Conservation (phyloP, 441 rosid species). For the Populus hybrid region DNA sequence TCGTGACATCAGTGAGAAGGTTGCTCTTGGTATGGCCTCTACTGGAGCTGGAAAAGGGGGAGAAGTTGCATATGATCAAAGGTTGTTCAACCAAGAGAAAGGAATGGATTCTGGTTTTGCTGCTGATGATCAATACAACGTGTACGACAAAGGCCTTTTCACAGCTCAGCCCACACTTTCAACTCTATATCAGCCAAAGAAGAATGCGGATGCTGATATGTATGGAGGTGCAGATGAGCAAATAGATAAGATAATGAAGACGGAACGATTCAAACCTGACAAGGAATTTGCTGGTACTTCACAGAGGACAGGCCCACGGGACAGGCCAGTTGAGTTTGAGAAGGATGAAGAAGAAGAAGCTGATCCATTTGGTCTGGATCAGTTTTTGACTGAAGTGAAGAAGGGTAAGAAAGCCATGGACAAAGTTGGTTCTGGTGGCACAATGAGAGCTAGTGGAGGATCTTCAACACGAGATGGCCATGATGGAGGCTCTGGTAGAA, state of each 20-base stretch:
- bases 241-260: constrained; percentile 74
- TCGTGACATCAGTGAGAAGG: constrained; percentile 38
- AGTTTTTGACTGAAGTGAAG: constrained; percentile 75
- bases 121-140: no score
- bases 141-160: no score
- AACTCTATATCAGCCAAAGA: constrained; percentile 58
- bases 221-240: constrained; percentile 91
- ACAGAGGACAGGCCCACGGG: constrained; percentile 70
- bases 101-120: no score
- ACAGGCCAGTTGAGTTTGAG: constrained; percentile 84
- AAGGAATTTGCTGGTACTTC: constrained; percentile 79
- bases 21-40: no score
- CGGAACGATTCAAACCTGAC: constrained; percentile 87
- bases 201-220: constrained; percentile 71
- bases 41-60: no score
- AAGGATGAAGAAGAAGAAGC: constrained; percentile 73
- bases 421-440: constrained; percentile 73
- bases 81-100: no score
- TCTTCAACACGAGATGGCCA: constrained; percentile 68
- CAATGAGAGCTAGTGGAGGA: constrained; percentile 89
- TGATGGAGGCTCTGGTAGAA: constrained; percentile 77
- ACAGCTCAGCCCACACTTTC: no score
- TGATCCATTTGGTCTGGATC: constrained; percentile 88
- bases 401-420: constrained; percentile 84
- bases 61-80: no score